Evolutionary conservation across 805 yeast genomes (phyloP), one percentile per base, ranked within the genome.

Genomic region (Yarrowia yakushimensis): DNA sequence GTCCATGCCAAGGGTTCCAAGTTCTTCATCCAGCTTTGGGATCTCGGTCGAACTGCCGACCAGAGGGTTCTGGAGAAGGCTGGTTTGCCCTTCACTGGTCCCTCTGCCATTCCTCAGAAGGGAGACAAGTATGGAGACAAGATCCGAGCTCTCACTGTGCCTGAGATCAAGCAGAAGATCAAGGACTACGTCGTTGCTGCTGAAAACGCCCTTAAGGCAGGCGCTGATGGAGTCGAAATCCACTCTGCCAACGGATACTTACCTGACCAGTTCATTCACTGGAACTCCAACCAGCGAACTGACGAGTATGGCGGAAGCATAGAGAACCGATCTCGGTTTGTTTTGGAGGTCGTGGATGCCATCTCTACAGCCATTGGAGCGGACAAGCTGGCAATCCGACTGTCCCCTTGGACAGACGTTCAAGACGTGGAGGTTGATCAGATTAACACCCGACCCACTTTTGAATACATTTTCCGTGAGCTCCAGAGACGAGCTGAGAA

Each of bases 201-300:
- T 0, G 73, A 75, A 64, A 77, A 78, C 65, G 83, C 88, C 3
- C 73, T 79, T 34, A 77, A 74, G 11, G 78, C 84, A 12, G 83
- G 85, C 0, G 79, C 81, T 60, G 90, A 86, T 70, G 85, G 85
- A 67, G 81, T 87, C 42, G 89, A 85, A 69, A 75, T 85, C 64
- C 88, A 86, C 72, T 78, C 76, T 27, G 90, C 90, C 25, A 82
- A 85, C 70, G 88, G 88, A 1, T 84, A 81, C 67, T 71, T 85
- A 41, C 65, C 80, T 45, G 76, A 78, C 66, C 76, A 78, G 65
- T 84, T 85, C 68, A 66, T 81, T 30, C 76, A 81, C 31, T 71
- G 73, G 1, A 67, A 71, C 18, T 71, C 80, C 36, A 84, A 85
- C 69, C 67, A 74, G 62, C 76, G 89, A 68, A 81, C 82, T 1